Percentiles rank a stretch among this genome's conserved stretches.
These are phyloP conservation scores for Phalaenopsis hybrid DNA, from an alignment of 116 monocot genomes.

Conservation along the genomic window DNA sequence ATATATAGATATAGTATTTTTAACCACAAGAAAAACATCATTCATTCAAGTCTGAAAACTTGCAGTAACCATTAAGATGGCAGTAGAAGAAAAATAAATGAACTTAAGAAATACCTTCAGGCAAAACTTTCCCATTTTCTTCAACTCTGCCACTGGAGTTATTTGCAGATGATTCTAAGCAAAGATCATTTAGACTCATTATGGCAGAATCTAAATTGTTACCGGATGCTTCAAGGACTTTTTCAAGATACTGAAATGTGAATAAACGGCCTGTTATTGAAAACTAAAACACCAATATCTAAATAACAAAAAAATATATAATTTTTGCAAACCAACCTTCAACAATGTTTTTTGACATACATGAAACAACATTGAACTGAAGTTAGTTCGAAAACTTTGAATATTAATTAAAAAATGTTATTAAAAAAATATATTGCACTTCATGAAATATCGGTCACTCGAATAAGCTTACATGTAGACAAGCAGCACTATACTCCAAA, in stretches of 20 bases:
- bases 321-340: neutral
- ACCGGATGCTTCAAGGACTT: slow-evolving; percentile 40
- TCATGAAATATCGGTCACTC: neutral
- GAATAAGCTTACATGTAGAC: neutral
- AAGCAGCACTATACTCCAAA: neutral
- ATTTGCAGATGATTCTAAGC: slow-evolving; percentile 22
- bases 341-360: neutral
- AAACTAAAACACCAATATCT: neutral
- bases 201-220: slow-evolving; percentile 49
- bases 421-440: neutral
- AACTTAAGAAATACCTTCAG: slow-evolving; percentile 26
- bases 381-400: neutral
- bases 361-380: neutral
- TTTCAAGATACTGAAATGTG: slow-evolving; percentile 40
- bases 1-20: too few species aligned
- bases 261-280: neutral
- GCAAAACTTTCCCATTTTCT: slow-evolving; percentile 9
- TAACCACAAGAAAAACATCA: too few species aligned
- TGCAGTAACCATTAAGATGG: too few species aligned
- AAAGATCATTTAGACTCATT: slow-evolving; percentile 39
- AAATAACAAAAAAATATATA: neutral
- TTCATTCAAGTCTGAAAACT: too few species aligned
- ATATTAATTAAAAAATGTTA: neutral
- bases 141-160: slow-evolving; percentile 21
- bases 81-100: too few species aligned